Evolutionary conservation across 306 rosid genomes (phyloP).

Genomic region (Cucurbita maxima): DNA sequence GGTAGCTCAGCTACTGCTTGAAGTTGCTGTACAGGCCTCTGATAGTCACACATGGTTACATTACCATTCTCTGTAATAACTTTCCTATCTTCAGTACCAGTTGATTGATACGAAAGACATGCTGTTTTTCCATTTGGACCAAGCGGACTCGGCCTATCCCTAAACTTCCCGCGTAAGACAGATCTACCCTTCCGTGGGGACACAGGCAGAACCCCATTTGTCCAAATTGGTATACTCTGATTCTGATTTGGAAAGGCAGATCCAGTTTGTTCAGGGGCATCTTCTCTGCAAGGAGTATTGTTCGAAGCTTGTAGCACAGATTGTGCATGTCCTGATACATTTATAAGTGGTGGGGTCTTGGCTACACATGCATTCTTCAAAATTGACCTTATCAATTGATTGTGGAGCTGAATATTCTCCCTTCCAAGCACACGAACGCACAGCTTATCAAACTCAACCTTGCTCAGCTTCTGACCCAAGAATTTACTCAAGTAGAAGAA

Average conservation of each 20-base stretch:
- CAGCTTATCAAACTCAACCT: conserved; percentile 62
- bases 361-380: conserved; percentile 86
- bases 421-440: conserved; percentile 66
- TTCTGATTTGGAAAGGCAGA: conserved; percentile 37
- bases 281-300: conserved; percentile 59
- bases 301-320: conserved; percentile 35
- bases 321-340: conserved; percentile 31
- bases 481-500: conserved; percentile 57
- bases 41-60: conserved; percentile 58
- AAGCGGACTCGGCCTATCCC: conserved; percentile 91
- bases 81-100: conserved; percentile 52
- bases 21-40: conserved; percentile 67
- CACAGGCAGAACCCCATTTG: conserved; percentile 64
- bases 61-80: conserved; percentile 58
- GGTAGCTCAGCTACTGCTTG: conserved; percentile 73
- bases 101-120: conserved; percentile 32
- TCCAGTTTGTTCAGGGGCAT: conserved; percentile 53
- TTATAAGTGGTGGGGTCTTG: conserved; percentile 65
- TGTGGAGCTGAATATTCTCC: conserved; percentile 75
- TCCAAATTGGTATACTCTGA: conserved; percentile 51
- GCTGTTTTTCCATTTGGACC: conserved; percentile 90
- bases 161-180: conserved; percentile 54
- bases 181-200: conserved; percentile 69
- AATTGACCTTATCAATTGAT: conserved; percentile 64
- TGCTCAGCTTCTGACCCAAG: conserved; percentile 76